Percentiles rank a stretch among this genome's conserved stretches.
These are phyloP conservation scores for Wickerhamiella australiensis DNA, from an alignment of 805 yeast species.

Conservation along the genomic window DNA sequence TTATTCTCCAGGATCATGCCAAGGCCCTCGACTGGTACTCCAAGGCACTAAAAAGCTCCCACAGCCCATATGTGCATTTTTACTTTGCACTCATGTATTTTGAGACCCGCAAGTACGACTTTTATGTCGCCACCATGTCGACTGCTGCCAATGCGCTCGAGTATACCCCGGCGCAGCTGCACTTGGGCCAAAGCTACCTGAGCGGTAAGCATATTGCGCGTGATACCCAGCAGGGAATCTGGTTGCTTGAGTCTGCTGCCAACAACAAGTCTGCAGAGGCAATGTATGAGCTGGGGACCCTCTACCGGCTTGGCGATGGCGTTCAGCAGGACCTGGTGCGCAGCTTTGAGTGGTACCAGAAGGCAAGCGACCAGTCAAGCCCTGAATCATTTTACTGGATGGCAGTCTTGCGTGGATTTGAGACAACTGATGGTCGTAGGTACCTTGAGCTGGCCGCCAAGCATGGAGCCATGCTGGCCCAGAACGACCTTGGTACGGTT, in stretches of 20 bases:
- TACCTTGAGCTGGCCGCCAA: conserved; percentile 4
- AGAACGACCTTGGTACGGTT: conserved; percentile 9
- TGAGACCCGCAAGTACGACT: conserved; percentile 1
- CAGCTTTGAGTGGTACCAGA: conserved; percentile 3
- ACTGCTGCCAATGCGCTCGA: conserved; percentile 2
- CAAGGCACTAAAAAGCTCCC: neutral
- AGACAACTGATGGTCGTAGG: neutral
- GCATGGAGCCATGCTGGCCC: conserved; percentile 5
- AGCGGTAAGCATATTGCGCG: neutral
- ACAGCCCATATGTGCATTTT: neutral
- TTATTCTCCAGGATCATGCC: neutral
- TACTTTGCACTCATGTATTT: conserved; percentile 2
- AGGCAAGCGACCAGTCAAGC: neutral
- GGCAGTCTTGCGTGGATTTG: neutral
- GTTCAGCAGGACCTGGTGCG: neutral
- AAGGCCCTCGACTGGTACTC: conserved; percentile 6
- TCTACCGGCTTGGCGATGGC: conserved; percentile 1
- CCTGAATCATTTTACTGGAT: conserved; percentile 5
- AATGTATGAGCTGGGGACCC: neutral
- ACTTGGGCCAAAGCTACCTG: neutral
- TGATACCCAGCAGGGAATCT: neutral
- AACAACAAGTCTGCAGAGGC: neutral
- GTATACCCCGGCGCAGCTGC: conserved; percentile 10
- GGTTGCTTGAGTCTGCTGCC: conserved; percentile 3
- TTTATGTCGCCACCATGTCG: neutral